Percentiles rank a stretch among this genome's conserved stretches.
Conservation (phyloP, 2,329 filamentous ascomycete genomes). For the Arthrocladium fulminans region DNA sequence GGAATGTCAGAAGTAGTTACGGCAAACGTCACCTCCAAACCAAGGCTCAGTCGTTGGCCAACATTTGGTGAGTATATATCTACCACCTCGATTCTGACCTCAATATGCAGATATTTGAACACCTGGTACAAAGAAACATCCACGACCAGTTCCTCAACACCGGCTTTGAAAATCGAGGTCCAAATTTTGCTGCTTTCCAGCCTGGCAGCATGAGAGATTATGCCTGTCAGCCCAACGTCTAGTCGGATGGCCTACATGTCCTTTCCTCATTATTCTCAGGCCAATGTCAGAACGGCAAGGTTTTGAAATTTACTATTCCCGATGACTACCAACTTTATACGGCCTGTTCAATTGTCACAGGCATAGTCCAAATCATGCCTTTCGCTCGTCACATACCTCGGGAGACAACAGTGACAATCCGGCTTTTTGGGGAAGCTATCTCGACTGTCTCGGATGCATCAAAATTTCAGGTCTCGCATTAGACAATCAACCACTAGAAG, state of each 20-base stretch:
- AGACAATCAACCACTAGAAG: neutral
- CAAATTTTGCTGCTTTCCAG: neutral
- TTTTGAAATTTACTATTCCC: neutral
- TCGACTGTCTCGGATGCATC: neutral
- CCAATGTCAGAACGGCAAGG: neutral
- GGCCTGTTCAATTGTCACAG: neutral
- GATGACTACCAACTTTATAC: neutral
- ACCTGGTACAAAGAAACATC: too few relatives aligned
- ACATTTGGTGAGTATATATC: neutral
- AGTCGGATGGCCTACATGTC: neutral
- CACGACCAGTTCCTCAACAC: too few relatives aligned
- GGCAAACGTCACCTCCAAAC: neutral
- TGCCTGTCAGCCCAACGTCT: neutral
- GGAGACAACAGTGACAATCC: neutral
- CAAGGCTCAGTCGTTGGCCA: neutral
- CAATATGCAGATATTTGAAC: too few relatives aligned
- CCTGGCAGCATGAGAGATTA: neutral
- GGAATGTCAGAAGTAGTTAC: neutral
- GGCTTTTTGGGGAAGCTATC: neutral
- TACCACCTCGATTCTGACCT: neutral
- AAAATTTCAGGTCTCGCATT: neutral
- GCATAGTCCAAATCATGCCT: neutral
- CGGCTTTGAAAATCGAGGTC: too few relatives aligned
- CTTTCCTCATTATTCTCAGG: neutral
- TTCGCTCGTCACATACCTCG: neutral